Base-by-base conservation (phyloP, 176 grass and related monocot genomes). In the Phoenix dactylifera region DNA sequence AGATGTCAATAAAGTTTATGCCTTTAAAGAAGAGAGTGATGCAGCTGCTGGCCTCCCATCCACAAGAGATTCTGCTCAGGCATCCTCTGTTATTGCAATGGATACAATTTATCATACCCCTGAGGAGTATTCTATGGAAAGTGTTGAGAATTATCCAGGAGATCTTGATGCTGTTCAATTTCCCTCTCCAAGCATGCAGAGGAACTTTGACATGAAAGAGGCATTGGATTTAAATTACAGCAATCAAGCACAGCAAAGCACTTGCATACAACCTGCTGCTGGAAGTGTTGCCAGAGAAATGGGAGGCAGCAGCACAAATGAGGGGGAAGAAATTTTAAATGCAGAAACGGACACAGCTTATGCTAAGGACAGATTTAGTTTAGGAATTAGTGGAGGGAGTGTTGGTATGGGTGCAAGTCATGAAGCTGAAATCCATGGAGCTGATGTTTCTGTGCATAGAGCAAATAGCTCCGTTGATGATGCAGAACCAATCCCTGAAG, bases 331-430 rank as follows among this genome's bases (percentile, higher is more conserved):
- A 75, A 83, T 97, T 50, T 73, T 97, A 32, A 91, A 97, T 88
- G 78, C 76, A 59, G 87, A 85, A 71, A 92, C 84, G 50, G 69
- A 58, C 49, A 81, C 81, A 73, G 71, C 73, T 66, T 77, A 88
- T 71, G 87, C 74, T 39, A 79, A 84, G 62, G 87, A 83, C 66
- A 88, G 86, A 26, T 79, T 97, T 67, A 97, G 87, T 74, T 69
- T 97, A 53, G 93, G 93, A 64, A 66, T 92, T 25, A 97, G 93
- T 78, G 87, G 81, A 63, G 93, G 93, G 16, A 97, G 93, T 62
- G 87, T 97, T 57, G 93, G 93, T 62, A 97, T 97, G 93, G 93
- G 93, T 64, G 81, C 84, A 49, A 97, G 93, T 73, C 84, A 97
- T 57, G 93, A 97, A 63, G 93, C 93, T 67, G 93, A 97, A 75